These are phyloP conservation scores for Hortiboletus campestris DNA, from an alignment of 768 basidiomycete species.

Conservation along the genomic window DNA sequence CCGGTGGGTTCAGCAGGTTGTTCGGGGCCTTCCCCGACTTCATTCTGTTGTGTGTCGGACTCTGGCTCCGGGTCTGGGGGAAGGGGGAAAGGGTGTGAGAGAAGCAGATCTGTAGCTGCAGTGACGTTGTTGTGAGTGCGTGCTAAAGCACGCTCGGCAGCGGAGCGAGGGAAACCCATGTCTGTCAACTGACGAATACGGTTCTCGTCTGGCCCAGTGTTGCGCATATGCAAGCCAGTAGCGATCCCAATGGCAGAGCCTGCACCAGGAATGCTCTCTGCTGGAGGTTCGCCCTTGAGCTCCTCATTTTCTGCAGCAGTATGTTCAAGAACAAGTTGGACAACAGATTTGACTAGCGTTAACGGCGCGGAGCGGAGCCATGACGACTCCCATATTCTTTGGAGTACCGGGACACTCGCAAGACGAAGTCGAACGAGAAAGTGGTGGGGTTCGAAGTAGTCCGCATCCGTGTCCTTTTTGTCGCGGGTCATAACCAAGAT, in stretches of 20 bases:
- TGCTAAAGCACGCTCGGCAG: constrained; percentile 77
- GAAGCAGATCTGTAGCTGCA: constrained; percentile 82
- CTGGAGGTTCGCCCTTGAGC: constrained; percentile 43
- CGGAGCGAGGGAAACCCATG: constrained; percentile 95
- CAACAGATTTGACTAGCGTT: constrained; percentile 69
- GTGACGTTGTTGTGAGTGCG: constrained; percentile 87
- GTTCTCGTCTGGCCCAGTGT: constrained; percentile 65
- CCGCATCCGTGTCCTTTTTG: constrained; percentile 72
- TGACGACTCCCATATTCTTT: constrained; percentile 72
- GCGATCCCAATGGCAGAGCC: constrained; percentile 32
- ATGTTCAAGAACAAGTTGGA: constrained; percentile 77
- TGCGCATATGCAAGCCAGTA: constrained; percentile 33
- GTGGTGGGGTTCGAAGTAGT: constrained; percentile 83
- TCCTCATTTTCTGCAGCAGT: constrained; percentile 82
- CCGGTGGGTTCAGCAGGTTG: constrained; percentile 32
- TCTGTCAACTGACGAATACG: constrained; percentile 83
- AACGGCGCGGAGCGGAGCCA: constrained; percentile 82
- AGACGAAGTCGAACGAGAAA: constrained; percentile 82
- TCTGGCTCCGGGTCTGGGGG: constrained; percentile 58
- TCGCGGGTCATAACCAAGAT: constrained; percentile 66
- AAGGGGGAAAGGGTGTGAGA: constrained; percentile 78
- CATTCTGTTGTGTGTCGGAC: constrained; percentile 17
- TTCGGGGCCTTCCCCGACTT: constrained; percentile 15
- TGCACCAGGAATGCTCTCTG: constrained; percentile 34
- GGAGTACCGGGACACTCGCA: constrained; percentile 63